These are phyloP conservation scores for Chytriomyces sp. DNA, from an alignment of 192 early-diverging fungal genomes.

Conservation along the genomic window DNA sequence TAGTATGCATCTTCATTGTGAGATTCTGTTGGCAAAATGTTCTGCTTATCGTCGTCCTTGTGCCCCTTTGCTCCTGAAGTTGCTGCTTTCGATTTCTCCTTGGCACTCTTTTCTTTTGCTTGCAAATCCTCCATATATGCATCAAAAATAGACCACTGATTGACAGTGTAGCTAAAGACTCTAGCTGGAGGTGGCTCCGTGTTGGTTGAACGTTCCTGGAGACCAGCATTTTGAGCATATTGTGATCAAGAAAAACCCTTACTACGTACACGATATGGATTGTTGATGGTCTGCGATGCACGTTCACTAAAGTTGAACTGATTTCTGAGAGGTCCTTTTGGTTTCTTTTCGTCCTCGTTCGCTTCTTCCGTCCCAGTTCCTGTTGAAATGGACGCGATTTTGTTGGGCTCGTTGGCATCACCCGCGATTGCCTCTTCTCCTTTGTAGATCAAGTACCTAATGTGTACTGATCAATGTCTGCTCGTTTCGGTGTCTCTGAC, in stretches of 20 bases:
- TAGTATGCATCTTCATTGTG: slow-evolving; percentile 62
- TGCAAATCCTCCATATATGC: slow-evolving; percentile 62
- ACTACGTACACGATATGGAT: slow-evolving; percentile 53
- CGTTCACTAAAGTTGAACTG: slow-evolving; percentile 69
- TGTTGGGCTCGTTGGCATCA: slow-evolving; percentile 18
- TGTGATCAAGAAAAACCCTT: neutral
- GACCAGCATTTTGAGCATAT: slow-evolving; percentile 7
- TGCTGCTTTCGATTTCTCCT: slow-evolving; percentile 58
- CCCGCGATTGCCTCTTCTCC: slow-evolving; percentile 34
- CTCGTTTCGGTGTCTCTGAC: too few species aligned
- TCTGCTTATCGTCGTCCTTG: slow-evolving; percentile 59
- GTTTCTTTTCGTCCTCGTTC: slow-evolving; percentile 52
- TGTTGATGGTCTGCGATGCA: slow-evolving; percentile 63
- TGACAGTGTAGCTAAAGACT: slow-evolving; percentile 56
- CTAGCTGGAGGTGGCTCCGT: slow-evolving; percentile 64
- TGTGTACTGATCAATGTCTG: neutral
- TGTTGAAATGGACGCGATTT: slow-evolving; percentile 18
- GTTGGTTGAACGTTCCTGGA: slow-evolving; percentile 60
- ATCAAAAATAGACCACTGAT: slow-evolving; percentile 67
- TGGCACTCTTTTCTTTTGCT: slow-evolving; percentile 59
- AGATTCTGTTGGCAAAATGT: slow-evolving; percentile 49
- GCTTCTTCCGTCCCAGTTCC: slow-evolving; percentile 27
- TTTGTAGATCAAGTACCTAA: slow-evolving; percentile 54
- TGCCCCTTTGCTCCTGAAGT: slow-evolving; percentile 50
- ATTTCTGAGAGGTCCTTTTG: slow-evolving; percentile 52